Percentiles rank a stretch among this genome's conserved stretches.
phyloP scores from a whole-genome alignment of 306 rosid species.

The Dicorynia guianensis region DNA sequence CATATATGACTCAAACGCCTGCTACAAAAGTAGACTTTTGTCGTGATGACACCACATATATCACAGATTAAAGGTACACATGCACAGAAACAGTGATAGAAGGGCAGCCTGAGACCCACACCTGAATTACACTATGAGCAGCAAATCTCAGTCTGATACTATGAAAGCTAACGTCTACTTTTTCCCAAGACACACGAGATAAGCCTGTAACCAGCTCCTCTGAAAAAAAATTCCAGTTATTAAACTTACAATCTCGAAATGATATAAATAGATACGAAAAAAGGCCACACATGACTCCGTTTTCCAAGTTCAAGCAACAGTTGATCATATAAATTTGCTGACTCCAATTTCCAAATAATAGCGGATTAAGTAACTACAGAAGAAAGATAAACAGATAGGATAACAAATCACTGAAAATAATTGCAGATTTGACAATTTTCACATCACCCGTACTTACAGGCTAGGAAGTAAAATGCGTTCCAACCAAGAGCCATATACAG shows the following conservation, averaged over 20 bases:
- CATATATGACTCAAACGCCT: background rate
- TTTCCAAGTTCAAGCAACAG: conserved; percentile 20
- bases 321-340: background rate
- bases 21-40: background rate
- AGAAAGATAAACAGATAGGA: too few species aligned
- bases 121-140: conserved; percentile 99
- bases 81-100: background rate
- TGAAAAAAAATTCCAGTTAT: conserved; percentile 50
- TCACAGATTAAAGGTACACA: background rate
- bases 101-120: conserved; percentile 29
- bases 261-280: background rate
- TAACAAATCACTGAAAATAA: too few species aligned
- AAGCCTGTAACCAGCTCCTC: conserved; percentile 89
- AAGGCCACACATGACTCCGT: background rate
- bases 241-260: conserved; percentile 29
- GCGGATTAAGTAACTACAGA: too few species aligned
- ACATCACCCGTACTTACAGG: too few species aligned
- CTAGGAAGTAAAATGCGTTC: too few species aligned
- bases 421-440: too few species aligned
- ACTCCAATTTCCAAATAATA: too few species aligned
- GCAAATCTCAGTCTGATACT: conserved; percentile 77
- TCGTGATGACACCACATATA: background rate
- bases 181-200: conserved; percentile 90
- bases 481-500: too few species aligned
- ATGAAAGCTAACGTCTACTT: conserved; percentile 95